These are phyloP conservation scores for Solanum sejunctum DNA, from an alignment of 257 asterid species.

Conservation along the genomic window DNA sequence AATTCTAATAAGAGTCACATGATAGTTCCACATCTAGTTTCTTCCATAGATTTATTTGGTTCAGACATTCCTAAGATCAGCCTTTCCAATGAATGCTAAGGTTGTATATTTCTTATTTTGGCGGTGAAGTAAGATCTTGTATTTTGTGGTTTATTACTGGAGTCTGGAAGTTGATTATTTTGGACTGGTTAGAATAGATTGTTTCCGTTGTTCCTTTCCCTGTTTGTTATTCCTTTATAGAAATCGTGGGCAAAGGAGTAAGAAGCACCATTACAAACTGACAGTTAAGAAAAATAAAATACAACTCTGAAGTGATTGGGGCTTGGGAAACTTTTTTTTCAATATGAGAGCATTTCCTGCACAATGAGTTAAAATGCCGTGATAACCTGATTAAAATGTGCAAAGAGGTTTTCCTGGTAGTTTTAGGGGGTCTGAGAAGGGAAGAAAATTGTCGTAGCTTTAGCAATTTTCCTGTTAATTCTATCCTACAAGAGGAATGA, in stretches of 20 bases:
- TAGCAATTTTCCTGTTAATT: background rate
- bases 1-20: slow-evolving; percentile 31
- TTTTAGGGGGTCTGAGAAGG: background rate
- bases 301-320: background rate
- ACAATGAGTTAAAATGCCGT: background rate
- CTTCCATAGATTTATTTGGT: background rate
- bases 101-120: slow-evolving; percentile 1
- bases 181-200: background rate
- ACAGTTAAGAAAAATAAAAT: background rate
- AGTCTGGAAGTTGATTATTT: background rate
- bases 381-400: background rate
- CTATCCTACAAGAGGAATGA: background rate
- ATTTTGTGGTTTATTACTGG: background rate
- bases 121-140: background rate
- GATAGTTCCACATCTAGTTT: slow-evolving; percentile 6
- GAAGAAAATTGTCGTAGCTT: background rate
- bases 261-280: background rate
- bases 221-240: background rate
- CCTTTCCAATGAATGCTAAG: background rate
- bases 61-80: background rate
- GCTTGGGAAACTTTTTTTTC: background rate
- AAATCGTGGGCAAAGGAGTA: background rate
- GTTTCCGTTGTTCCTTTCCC: background rate
- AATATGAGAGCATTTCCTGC: background rate
- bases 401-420: background rate